Percentiles rank a stretch among this genome's conserved stretches.
phyloP scores from a whole-genome alignment of 441 rosid species.

The Cnidoscolus chayamansa region DNA sequence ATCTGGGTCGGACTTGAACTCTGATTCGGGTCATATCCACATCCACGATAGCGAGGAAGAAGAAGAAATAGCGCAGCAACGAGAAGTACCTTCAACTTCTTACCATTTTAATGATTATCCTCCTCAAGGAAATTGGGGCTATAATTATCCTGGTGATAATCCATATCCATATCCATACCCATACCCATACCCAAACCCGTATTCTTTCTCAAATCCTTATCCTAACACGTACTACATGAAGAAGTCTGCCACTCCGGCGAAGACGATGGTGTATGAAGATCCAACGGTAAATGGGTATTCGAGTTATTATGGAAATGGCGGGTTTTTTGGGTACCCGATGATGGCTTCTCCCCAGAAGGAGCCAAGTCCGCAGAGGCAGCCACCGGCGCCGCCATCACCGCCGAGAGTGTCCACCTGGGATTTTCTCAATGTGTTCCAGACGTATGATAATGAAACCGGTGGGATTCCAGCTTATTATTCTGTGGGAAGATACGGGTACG shows the following conservation, averaged over 20 bases:
- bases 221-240: constrained; percentile 64
- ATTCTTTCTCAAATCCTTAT: constrained; percentile 20
- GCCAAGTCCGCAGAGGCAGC: constrained; percentile 44
- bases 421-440: constrained; percentile 68
- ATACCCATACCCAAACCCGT: constrained; percentile 7
- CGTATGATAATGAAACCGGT: constrained; percentile 39
- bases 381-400: constrained; percentile 75
- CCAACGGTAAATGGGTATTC: constrained; percentile 50
- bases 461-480: constrained; percentile 37
- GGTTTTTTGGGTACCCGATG: constrained; percentile 52
- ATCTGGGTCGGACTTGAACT: constrained; percentile 53
- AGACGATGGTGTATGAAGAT: constrained; percentile 62
- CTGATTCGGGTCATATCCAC: constrained; percentile 55
- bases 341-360: constrained; percentile 35
- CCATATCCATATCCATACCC: constrained; percentile 12
- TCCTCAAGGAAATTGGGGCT: constrained; percentile 38
- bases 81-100: constrained; percentile 16
- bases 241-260: constrained; percentile 60
- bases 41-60: constrained; percentile 31
- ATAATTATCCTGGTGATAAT: constrained; percentile 8
- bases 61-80: constrained; percentile 10
- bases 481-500: constrained; percentile 34
- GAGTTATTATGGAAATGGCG: constrained; percentile 40
- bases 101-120: constrained; percentile 18
- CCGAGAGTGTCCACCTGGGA: constrained; percentile 82